phyloP scores from a whole-genome alignment of 23 red algal genomes.

The Chondrus crispus region DNA sequence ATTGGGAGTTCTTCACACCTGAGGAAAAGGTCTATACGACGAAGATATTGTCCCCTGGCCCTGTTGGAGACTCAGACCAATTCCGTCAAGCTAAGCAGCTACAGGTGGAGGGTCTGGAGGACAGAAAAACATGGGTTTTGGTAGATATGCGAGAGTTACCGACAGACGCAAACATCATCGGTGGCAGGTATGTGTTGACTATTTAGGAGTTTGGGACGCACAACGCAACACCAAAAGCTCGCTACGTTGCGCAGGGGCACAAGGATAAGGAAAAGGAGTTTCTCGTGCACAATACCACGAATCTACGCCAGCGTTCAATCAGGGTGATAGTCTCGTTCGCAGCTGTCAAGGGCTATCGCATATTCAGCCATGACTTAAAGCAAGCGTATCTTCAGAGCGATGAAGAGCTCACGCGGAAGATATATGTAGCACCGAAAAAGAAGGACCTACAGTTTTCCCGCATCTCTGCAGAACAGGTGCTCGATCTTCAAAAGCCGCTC shows the following conservation, averaged over 20 bases:
- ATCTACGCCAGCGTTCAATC: neutral
- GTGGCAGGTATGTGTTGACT: neutral
- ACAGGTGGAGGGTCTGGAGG: no score
- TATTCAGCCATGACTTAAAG: neutral
- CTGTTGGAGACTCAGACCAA: no score
- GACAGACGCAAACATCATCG: neutral
- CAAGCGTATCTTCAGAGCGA: neutral
- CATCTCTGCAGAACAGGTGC: neutral
- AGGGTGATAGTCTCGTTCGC: neutral
- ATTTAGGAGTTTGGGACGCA: neutral
- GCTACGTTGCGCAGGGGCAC: neutral
- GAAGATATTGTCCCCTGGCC: no score
- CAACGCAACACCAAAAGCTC: neutral
- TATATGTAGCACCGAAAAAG: neutral
- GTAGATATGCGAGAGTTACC: no score
- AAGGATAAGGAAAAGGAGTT: neutral
- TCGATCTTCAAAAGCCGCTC: neutral
- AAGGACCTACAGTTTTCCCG: neutral
- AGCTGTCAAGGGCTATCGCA: neutral
- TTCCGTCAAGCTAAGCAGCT: no score
- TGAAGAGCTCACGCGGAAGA: neutral
- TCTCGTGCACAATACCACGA: neutral
- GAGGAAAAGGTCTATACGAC: no score
- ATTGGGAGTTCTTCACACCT: neutral
- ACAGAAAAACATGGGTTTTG: no score